Conservation (phyloP, 1,284 basidiomycete genomes). For the Abortiporus biennis region DNA sequence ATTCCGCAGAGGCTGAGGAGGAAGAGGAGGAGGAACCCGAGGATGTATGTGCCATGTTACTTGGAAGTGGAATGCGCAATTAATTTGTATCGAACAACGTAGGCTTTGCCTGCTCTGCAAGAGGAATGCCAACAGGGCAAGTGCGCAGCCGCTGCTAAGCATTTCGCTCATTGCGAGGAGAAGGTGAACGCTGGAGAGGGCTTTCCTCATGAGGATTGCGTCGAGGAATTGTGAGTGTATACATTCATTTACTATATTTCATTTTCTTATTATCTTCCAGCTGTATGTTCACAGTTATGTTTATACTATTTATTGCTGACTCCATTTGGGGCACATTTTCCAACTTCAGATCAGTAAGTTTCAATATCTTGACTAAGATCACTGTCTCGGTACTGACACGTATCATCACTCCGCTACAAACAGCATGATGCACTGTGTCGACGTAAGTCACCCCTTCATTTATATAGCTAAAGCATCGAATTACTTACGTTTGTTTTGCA, state of each 20-base stretch:
- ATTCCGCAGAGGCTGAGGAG: slow-evolving; percentile 29
- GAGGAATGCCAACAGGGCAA: slow-evolving; percentile 72
- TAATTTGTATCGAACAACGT: no score
- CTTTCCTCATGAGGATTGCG: slow-evolving; percentile 85
- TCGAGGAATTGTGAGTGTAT: slow-evolving; percentile 73
- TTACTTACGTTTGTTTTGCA: no score
- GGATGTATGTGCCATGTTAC: slow-evolving; percentile 53
- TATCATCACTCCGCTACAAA: slow-evolving; percentile 11
- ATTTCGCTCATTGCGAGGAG: slow-evolving; percentile 89
- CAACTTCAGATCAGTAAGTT: slow-evolving; percentile 56
- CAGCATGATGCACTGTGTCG: slow-evolving; percentile 91
- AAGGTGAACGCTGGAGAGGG: slow-evolving; percentile 79
- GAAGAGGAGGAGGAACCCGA: slow-evolving; percentile 65
- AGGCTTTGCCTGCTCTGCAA: slow-evolving; percentile 62
- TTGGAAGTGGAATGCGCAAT: no score
- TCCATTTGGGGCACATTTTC: slow-evolving; percentile 22
- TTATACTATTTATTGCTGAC: slow-evolving; percentile 20
- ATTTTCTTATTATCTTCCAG: slow-evolving; percentile 8
- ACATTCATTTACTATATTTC: slow-evolving; percentile 4
- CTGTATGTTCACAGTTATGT: slow-evolving; percentile 48
- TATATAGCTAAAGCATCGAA: slow-evolving; percentile 8
- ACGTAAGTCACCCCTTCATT: slow-evolving; percentile 43
- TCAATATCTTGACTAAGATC: slow-evolving; percentile 6
- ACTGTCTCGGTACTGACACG: background rate
- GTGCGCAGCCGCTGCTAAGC: slow-evolving; percentile 70